A percentile compares a stretch with the other conserved stretches of the same genome.
These are phyloP conservation scores for Penicillium frequentans DNA, from an alignment of 2,329 filamentous ascomycete genomes.

Conservation along the genomic window DNA sequence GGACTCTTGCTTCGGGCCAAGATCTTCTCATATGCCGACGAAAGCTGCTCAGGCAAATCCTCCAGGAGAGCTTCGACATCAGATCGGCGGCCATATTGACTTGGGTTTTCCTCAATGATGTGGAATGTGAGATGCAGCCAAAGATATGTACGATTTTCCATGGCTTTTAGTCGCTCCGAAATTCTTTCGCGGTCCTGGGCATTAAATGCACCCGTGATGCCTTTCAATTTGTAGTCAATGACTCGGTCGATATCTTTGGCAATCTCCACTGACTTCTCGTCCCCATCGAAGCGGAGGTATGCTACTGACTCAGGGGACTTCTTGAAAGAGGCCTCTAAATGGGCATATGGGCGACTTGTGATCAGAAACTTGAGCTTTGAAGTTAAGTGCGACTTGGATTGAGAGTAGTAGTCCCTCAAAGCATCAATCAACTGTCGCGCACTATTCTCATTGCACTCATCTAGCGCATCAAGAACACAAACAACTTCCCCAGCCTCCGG, in stretches of 20 bases:
- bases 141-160: neutral
- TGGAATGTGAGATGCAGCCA: neutral
- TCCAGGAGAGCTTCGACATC: neutral
- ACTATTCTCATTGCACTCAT: neutral
- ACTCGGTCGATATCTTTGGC: neutral
- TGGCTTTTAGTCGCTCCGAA: neutral
- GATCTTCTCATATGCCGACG: constrained; percentile 1
- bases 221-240: neutral
- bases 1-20: neutral
- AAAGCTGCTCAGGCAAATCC: neutral
- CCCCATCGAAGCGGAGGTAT: neutral
- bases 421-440: neutral
- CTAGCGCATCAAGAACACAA: neutral
- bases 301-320: neutral
- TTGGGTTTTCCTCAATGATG: neutral
- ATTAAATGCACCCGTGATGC: neutral
- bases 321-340: neutral
- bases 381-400: neutral
- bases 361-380: constrained; percentile 3
- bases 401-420: neutral
- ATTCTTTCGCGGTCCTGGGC: neutral
- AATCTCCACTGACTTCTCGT: neutral
- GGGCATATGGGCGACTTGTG: constrained; percentile 2
- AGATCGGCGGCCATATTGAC: neutral
- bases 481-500: neutral